Conservation (phyloP, 208 protist genomes). For the Trypanosomatidae sp. region DNA sequence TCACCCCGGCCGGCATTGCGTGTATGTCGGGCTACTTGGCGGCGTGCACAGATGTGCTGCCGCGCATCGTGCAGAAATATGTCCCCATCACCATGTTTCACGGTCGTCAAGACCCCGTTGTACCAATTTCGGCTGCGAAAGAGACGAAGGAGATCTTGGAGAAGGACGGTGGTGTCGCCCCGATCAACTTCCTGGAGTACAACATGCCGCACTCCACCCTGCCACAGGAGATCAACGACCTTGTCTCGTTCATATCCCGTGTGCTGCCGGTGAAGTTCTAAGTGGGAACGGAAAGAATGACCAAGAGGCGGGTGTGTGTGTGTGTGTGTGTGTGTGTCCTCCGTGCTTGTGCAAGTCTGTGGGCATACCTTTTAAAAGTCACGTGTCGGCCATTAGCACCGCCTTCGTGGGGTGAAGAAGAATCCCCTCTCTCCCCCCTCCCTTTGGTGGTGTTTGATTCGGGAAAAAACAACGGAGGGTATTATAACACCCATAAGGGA, state of each 20-base stretch:
- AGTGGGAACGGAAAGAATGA: background rate
- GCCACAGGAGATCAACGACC: conserved; percentile 73
- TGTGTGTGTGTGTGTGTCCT: conserved; percentile 4
- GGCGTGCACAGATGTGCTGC: conserved; percentile 43
- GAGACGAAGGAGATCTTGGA: conserved; percentile 51
- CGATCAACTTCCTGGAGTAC: conserved; percentile 68
- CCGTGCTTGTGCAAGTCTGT: background rate
- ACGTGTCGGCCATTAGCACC: background rate
- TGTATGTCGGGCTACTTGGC: conserved; percentile 85
- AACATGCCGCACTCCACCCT: conserved; percentile 79
- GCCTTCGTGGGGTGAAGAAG: background rate
- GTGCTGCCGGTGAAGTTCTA: conserved; percentile 50
- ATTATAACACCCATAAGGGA: background rate
- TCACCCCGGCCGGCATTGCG: conserved; percentile 69
- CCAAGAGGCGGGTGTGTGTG: background rate
- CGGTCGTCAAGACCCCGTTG: conserved; percentile 71
- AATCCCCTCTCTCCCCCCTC: background rate
- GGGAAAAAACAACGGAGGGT: background rate
- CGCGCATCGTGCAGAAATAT: conserved; percentile 33
- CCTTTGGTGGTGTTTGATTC: background rate
- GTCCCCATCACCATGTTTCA: conserved; percentile 76
- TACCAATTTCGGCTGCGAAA: conserved; percentile 57
- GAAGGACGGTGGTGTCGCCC: conserved; percentile 27
- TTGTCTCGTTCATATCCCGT: conserved; percentile 51
- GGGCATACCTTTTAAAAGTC: background rate